phyloP scores from a whole-genome alignment of 78 protist species.

The Creolimax fragrantissima region DNA sequence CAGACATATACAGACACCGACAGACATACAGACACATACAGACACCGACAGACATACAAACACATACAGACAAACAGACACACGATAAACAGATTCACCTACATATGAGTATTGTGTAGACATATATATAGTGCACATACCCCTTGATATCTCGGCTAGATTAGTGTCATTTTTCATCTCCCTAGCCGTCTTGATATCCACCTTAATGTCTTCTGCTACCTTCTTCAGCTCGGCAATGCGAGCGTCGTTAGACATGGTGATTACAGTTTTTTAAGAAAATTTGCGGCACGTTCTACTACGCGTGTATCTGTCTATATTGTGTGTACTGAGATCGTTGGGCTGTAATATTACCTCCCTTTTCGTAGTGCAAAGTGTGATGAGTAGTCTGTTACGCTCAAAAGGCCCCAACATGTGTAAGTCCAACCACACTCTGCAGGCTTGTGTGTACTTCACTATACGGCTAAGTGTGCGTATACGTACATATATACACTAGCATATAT shows the following conservation, averaged over 20 bases:
- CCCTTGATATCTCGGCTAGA: background rate
- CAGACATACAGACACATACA: background rate
- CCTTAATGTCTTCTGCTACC: slow-evolving; percentile 23
- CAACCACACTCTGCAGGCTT: too few relatives aligned
- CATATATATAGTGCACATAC: background rate
- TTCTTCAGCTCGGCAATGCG: background rate
- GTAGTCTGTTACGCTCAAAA: too few relatives aligned
- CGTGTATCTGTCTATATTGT: too few relatives aligned
- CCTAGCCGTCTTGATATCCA: slow-evolving; percentile 3
- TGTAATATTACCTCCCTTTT: too few relatives aligned
- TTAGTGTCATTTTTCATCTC: background rate
- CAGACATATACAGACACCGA: background rate
- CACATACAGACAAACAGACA: background rate
- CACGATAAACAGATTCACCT: background rate
- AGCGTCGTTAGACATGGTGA: background rate
- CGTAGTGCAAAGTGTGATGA: too few relatives aligned
- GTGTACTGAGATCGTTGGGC: too few relatives aligned
- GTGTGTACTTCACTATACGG: background rate
- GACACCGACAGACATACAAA: background rate
- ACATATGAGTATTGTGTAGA: background rate
- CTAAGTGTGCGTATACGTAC: background rate
- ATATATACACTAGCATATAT: background rate
- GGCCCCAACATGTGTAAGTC: too few relatives aligned
- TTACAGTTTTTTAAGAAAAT: background rate
- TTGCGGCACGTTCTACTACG: too few relatives aligned